A percentile compares a stretch with the other conserved stretches of the same genome.
Evolutionary conservation across 179 eudicot genomes (phyloP).

Genomic region (Corrigiola litoralis): DNA sequence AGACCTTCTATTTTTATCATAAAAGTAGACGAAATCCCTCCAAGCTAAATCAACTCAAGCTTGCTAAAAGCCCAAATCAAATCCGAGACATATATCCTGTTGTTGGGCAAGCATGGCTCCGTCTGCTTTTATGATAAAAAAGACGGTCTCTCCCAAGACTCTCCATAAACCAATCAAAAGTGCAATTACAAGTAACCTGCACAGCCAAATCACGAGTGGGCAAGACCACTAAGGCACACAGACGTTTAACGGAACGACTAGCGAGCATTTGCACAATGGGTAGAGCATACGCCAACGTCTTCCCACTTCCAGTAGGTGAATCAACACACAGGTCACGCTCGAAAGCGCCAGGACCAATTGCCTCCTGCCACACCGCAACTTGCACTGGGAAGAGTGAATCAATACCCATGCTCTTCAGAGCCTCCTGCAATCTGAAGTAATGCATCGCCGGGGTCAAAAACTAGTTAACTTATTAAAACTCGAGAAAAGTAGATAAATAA

Average conservation of each 20-base stretch:
- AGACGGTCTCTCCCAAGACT: too few species aligned
- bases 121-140: background rate
- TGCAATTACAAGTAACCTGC: slow-evolving; percentile 49
- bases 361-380: slow-evolving; percentile 97
- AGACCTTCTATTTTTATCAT: too few species aligned
- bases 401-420: slow-evolving; percentile 57
- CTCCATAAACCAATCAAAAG: too few species aligned
- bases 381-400: slow-evolving; percentile 88
- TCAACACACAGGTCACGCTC: slow-evolving; percentile 88
- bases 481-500: background rate
- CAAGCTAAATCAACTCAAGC: too few species aligned
- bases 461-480: background rate
- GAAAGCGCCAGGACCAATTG: slow-evolving; percentile 89
- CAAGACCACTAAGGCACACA: slow-evolving; percentile 87
- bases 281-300: slow-evolving; percentile 84
- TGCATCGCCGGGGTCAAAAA: background rate
- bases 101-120: too few species aligned
- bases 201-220: slow-evolving; percentile 95
- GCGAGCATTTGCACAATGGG: slow-evolving; percentile 83
- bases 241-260: slow-evolving; percentile 58
- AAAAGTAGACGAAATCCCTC: too few species aligned
- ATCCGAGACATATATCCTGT: too few species aligned
- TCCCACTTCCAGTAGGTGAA: slow-evolving; percentile 98
- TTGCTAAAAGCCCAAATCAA: too few species aligned
- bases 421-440: slow-evolving; percentile 56